Conservation (phyloP, 2,329 filamentous ascomycete genomes). For the Aureobasidium lini region DNA sequence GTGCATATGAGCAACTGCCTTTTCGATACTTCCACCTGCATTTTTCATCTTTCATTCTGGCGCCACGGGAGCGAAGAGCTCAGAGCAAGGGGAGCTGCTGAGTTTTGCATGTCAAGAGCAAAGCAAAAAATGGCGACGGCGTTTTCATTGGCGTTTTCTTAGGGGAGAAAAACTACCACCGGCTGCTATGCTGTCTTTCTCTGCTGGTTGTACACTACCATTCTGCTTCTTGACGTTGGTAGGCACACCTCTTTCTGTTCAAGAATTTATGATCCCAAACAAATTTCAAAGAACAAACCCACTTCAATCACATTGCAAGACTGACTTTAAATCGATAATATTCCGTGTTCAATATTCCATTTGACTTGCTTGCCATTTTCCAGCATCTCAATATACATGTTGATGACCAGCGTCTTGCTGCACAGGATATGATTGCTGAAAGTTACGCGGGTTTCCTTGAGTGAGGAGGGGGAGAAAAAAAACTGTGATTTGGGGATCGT, state of each 20-base stretch:
- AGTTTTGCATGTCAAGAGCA: neutral
- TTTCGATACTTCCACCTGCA: neutral
- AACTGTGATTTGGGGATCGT: too few species aligned
- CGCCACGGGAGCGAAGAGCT: neutral
- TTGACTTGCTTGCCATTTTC: too few species aligned
- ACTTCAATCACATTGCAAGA: too few species aligned
- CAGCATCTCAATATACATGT: too few species aligned
- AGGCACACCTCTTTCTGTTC: neutral
- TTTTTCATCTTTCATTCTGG: neutral
- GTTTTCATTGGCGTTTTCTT: neutral
- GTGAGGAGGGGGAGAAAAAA: too few species aligned
- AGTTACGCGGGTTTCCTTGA: too few species aligned
- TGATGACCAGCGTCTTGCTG: too few species aligned
- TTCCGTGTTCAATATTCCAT: too few species aligned
- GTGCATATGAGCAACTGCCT: conserved; percentile 35
- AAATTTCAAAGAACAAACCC: too few species aligned
- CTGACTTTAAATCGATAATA: too few species aligned
- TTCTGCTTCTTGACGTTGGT: neutral
- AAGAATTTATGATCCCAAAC: too few species aligned
- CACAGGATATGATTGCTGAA: too few species aligned
- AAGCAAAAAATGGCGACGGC: neutral
- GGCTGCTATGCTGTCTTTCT: neutral
- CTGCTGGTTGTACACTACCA: neutral
- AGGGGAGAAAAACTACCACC: neutral
- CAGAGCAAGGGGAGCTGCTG: conserved; percentile 1